A percentile compares a stretch with the other conserved stretches of the same genome.
Evolutionary conservation across 2,329 filamentous ascomycete species (phyloP).

Genomic region (Knoxdaviesia capensis): DNA sequence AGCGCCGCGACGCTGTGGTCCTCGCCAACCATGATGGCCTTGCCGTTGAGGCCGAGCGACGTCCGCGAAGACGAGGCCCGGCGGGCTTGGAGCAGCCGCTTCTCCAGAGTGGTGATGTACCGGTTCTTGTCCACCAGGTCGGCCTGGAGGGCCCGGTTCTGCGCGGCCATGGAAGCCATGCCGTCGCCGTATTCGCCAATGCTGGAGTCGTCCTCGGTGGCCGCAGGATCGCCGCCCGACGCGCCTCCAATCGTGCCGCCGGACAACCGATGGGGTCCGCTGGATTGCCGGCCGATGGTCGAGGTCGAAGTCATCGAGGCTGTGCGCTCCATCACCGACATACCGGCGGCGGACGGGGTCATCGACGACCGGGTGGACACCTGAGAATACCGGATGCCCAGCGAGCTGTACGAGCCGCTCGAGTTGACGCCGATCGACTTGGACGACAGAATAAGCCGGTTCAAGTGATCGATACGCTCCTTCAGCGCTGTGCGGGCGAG

Average conservation of each 20-base stretch:
- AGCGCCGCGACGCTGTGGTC: conserved; percentile 54
- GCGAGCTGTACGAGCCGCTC: conserved; percentile 48
- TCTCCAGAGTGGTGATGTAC: conserved; percentile 87
- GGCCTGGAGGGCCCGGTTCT: conserved; percentile 81
- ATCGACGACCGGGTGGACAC: conserved; percentile 46
- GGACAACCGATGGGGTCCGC: conserved; percentile 20
- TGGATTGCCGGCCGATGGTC: conserved; percentile 34
- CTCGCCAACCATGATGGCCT: conserved; percentile 52
- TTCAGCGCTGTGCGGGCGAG: conserved; percentile 87
- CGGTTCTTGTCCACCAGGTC: conserved; percentile 93
- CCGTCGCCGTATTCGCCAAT: conserved; percentile 74
- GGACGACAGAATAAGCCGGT: conserved; percentile 82
- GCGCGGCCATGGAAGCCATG: conserved; percentile 59
- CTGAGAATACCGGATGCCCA: conserved; percentile 43
- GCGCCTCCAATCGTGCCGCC: conserved; percentile 10
- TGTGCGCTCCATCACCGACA: conserved; percentile 37
- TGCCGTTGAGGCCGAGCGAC: conserved; percentile 50
- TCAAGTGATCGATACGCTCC: conserved; percentile 92
- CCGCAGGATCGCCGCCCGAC: conserved; percentile 12
- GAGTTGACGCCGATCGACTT: conserved; percentile 88
- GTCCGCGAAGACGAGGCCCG: conserved; percentile 77
- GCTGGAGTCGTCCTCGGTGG: conserved; percentile 45
- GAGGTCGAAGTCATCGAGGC: conserved; percentile 47
- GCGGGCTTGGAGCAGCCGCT: conserved; percentile 73
- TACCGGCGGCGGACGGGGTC: conserved; percentile 35